Base-by-base conservation (phyloP, 2,329 filamentous ascomycete genomes). In the Neobulgaria alba region DNA sequence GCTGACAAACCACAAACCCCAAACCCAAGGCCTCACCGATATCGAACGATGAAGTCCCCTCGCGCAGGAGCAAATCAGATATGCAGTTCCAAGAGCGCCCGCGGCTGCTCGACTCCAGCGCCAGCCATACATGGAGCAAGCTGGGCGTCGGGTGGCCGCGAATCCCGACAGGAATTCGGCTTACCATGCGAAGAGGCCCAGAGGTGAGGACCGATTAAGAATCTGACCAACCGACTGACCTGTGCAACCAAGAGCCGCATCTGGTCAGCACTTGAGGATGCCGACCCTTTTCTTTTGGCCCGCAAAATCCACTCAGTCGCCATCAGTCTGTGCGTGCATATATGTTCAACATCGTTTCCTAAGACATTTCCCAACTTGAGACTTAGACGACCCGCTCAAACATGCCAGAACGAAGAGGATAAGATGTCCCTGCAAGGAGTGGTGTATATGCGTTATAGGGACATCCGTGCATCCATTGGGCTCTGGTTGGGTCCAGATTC, bases 391-490 rank as follows among this genome's bases (percentile, higher is more conserved):
- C 23, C 33, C 26, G 23, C n/a, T 15, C 33, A 33, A 16, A 14
- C n/a, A 10, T 16, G 38, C 15, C 12, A 23, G 19, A 29, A 18
- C 14, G 23, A 26, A 26, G 23, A 26, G 12, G 12, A 26, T 12
- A 7, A 7, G 7, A 26, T 12, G 23, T 20, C 7, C 29, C 21
- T 39, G 20, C 38, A 29, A 33, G 29, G 38, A 20, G 23, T 20
- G 16, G 20, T 39, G 20, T 26, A 29, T 18, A 26, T 26, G 33
- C 30, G 30, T 34, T 31, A 39, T n/a, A n/a, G n/a, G n/a, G 32
- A 39, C 38, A 34, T 29, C 3, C 18, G 19, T 33, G 16, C 18
- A 33, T n/a, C 30, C 15, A 39, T 21, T 39, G 38, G 38, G 38
- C 20, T 12, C 19, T 34, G 19, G 23, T 12, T 26, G 23, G 7